phyloP scores from a whole-genome alignment of 495 filamentous ascomycete species.

The Neurospora intermedia region DNA sequence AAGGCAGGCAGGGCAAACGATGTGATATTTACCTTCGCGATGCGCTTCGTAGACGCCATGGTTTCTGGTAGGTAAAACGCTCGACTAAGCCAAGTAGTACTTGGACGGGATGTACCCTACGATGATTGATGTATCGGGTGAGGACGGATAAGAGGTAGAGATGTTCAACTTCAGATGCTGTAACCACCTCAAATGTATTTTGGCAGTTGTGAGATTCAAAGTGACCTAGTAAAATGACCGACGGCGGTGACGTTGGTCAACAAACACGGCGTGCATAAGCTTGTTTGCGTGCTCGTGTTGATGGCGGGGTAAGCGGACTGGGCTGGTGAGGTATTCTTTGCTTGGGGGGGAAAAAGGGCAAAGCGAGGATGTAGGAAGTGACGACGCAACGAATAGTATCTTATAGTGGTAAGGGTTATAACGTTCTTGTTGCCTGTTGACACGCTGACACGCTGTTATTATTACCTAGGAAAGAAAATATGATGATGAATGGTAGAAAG shows the following conservation, averaged over 20 bases:
- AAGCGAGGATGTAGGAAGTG: neutral
- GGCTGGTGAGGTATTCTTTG: neutral
- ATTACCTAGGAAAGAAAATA: neutral
- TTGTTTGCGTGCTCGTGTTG: neutral
- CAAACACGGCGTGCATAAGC: neutral
- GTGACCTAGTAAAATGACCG: neutral
- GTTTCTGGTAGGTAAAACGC: neutral
- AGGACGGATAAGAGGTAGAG: neutral
- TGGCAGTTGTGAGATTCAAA: neutral
- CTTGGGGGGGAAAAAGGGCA: neutral
- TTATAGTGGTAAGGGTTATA: neutral
- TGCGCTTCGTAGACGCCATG: conserved; percentile 49
- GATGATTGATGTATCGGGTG: neutral
- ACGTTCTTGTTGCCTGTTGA: neutral
- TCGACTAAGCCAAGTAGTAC: neutral
- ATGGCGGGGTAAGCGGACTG: neutral
- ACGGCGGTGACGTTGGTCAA: neutral
- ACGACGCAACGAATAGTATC: neutral
- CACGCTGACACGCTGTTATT: neutral
- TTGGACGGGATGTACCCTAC: neutral
- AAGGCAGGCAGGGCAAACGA: neutral
- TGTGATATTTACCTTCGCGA: conserved; percentile 42
- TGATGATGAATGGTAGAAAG: neutral
- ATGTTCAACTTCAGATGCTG: neutral
- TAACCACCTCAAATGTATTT: neutral